phyloP scores from a whole-genome alignment of 805 yeast genomes.

The Metschnikowia gelsemii region DNA sequence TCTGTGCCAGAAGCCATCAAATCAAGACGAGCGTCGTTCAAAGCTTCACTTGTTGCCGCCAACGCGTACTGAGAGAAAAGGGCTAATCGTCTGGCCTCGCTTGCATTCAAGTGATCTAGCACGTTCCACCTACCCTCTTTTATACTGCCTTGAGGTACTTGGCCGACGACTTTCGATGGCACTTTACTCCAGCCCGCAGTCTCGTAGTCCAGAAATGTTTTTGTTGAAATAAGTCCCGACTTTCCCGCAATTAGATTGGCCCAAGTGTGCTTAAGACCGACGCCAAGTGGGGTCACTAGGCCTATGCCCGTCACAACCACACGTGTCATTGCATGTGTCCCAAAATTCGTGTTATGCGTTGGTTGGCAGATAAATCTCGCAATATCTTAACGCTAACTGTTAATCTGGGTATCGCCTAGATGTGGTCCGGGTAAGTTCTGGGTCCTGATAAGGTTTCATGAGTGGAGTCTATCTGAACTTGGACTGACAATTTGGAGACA shows the following conservation, averaged over 20 bases:
- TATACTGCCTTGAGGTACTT: slow-evolving; percentile 54
- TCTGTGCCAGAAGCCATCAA: neutral
- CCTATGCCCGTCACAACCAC: slow-evolving; percentile 95
- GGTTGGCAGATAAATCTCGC: too few species aligned
- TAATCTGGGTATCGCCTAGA: too few species aligned
- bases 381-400: too few species aligned
- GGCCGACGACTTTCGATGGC: slow-evolving; percentile 76
- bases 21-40: slow-evolving; percentile 56
- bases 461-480: too few species aligned
- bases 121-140: slow-evolving; percentile 53
- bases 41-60: slow-evolving; percentile 74
- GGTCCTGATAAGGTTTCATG: too few species aligned
- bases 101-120: slow-evolving; percentile 46
- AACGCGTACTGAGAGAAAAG: slow-evolving; percentile 75
- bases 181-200: slow-evolving; percentile 50
- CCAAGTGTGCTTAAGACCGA: slow-evolving; percentile 60
- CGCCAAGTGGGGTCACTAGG: slow-evolving; percentile 80
- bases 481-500: too few species aligned
- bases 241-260: slow-evolving; percentile 45
- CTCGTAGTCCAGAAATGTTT: slow-evolving; percentile 37
- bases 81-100: slow-evolving; percentile 62
- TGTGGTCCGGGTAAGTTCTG: too few species aligned
- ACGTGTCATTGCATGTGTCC: slow-evolving; percentile 39
- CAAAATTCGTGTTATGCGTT: too few species aligned
- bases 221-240: slow-evolving; percentile 62